Evolutionary conservation across 148 eudicot genomes (phyloP), one percentile per base, ranked within the genome.

Genomic region (Amaranthus palmeri): DNA sequence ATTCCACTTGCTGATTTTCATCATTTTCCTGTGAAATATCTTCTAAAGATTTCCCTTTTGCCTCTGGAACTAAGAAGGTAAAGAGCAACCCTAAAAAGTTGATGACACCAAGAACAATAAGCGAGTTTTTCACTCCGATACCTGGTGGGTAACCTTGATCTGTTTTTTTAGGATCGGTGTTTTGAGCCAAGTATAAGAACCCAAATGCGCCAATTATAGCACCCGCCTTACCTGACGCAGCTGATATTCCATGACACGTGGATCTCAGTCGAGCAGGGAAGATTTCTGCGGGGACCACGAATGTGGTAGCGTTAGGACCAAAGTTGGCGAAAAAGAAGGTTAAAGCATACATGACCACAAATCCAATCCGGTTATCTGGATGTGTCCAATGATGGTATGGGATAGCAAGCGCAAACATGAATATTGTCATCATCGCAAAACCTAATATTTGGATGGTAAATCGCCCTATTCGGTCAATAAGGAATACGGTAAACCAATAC

Each of bases 261-360:
- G 92, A 88, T 73, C 92, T 76, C 8, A 88, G 52, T 60, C 92
- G 81, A 0, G 92, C 92, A 2, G 92, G 92, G 72, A 88, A 86
- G 51, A 88, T 88, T 81, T 88, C 92, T 0, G 90, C 92, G 0
- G 90, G 92, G 47, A 88, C 92, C 0, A 88, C 86, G 71, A 88
- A 88, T 3, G 90, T 88, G 51, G 92, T 84, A 2, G 90, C 86
- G 40, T 86, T 86, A 4, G 92, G 92, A 5, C 92, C 90, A 40
- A 88, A 88, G 59, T 88, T 88, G 10, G 92, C 83, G 12, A 86
- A 86, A 81, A 86, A 86, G 81, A 86, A 86, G 11, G 86, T 86
- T 36, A 86, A 67, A 0, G 90, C 86, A 78, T 84, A 88, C 76
- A 86, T 73, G 14, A 85, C 59, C 8, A 88, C 87, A 12, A 88